These are phyloP conservation scores for Suillus brevipes DNA, from an alignment of 768 basidiomycete species.

Conservation along the genomic window DNA sequence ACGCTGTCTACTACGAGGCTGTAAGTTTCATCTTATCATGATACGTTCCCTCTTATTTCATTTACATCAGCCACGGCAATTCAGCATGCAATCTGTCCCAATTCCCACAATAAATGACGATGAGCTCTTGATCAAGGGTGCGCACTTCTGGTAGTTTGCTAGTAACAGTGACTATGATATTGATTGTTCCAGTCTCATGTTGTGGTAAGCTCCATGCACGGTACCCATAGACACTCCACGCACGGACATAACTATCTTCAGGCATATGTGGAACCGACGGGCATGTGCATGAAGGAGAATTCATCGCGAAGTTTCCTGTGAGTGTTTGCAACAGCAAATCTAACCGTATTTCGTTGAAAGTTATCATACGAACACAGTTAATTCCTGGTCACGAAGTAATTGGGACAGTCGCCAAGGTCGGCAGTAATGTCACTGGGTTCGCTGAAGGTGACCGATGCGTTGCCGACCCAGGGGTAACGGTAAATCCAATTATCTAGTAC, in stretches of 20 bases:
- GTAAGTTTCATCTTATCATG: conserved; percentile 24
- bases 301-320: conserved; percentile 62
- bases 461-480: conserved; percentile 41
- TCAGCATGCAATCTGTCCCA: conserved; percentile 52
- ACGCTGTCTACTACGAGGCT: conserved; percentile 50
- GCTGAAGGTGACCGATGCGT: conserved; percentile 43
- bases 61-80: conserved; percentile 43
- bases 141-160: conserved; percentile 15
- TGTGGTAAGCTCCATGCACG: conserved; percentile 38
- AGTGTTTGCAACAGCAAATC: background rate
- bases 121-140: conserved; percentile 61
- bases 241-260: conserved; percentile 13
- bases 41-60: background rate
- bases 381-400: conserved; percentile 16
- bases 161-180: conserved; percentile 2
- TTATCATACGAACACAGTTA: background rate
- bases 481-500: conserved; percentile 4
- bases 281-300: conserved; percentile 67
- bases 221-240: conserved; percentile 4
- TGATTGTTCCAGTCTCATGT: conserved; percentile 35
- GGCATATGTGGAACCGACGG: conserved; percentile 64
- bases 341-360: conserved; percentile 13
- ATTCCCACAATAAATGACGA: conserved; percentile 54
- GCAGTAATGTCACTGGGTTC: conserved; percentile 44
- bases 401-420: conserved; percentile 40